Evolutionary conservation across 1,139 yeast species (phyloP).

Genomic region (Wickerhamomyces sp.): DNA sequence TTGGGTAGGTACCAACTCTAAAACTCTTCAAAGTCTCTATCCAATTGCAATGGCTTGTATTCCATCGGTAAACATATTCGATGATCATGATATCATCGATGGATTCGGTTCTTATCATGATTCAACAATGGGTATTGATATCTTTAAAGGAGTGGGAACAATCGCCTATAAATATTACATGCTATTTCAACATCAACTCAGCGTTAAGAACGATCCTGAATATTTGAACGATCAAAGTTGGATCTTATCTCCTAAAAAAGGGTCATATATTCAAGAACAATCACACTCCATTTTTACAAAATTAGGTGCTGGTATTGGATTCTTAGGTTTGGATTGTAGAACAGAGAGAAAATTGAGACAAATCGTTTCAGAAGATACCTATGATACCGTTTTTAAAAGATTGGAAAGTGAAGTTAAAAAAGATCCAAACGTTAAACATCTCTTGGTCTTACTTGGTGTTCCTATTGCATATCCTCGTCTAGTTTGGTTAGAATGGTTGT

Average conservation of each 20-base stretch:
- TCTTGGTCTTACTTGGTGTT: constrained; percentile 82
- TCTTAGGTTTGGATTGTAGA: constrained; percentile 85
- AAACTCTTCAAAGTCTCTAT: constrained; percentile 59
- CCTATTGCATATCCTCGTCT: constrained; percentile 92
- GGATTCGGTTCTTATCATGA: constrained; percentile 90
- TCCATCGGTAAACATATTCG: constrained; percentile 80
- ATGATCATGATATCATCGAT: constrained; percentile 91
- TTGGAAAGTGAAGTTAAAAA: constrained; percentile 46
- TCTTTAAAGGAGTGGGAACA: constrained; percentile 67
- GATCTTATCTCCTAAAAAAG: constrained; percentile 47
- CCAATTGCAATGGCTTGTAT: constrained; percentile 77
- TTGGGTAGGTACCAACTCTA: constrained; percentile 68
- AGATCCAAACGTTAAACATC: constrained; percentile 60
- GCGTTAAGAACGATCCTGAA: constrained; percentile 39
- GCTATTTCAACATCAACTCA: constrained; percentile 84
- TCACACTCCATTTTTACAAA: constrained; percentile 67
- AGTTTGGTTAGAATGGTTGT: constrained; percentile 79
- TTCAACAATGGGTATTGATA: constrained; percentile 62
- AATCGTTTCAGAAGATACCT: constrained; percentile 53
- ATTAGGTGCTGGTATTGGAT: constrained; percentile 66
- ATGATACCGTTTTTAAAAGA: constrained; percentile 56
- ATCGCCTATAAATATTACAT: constrained; percentile 81
- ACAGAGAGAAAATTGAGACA: constrained; percentile 72
- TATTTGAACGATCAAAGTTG: constrained; percentile 46
- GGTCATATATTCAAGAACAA: constrained; percentile 61